These are phyloP conservation scores for Centella asiatica DNA, from an alignment of 129 eudicot species.

Conservation along the genomic window DNA sequence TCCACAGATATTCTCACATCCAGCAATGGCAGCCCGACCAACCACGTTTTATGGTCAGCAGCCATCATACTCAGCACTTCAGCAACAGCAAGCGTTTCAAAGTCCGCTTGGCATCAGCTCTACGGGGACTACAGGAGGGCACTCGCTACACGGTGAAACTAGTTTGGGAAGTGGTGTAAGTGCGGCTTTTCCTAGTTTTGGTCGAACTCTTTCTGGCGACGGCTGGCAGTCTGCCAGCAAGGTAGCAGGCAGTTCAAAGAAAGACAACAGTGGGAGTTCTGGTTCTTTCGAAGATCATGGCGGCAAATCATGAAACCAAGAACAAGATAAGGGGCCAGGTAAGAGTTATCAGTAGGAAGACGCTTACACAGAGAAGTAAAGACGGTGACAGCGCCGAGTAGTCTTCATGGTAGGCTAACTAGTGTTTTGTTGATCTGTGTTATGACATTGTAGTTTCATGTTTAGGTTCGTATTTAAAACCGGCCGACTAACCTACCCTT, in stretches of 20 bases:
- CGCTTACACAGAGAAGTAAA: neutral
- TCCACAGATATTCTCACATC: slow-evolving; percentile 35
- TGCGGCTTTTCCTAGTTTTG: slow-evolving; percentile 20
- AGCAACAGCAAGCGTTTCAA: slow-evolving; percentile 31
- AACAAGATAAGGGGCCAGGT: neutral
- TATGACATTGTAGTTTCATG: slow-evolving; percentile 5
- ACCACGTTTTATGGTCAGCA: slow-evolving; percentile 25
- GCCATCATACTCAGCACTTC: slow-evolving; percentile 21
- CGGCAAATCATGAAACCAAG: slow-evolving; percentile 7
- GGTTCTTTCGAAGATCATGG: slow-evolving; percentile 19
- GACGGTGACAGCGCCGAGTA: neutral
- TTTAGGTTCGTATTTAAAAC: too few relatives aligned
- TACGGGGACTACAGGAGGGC: slow-evolving; percentile 21
- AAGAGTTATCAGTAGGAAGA: neutral
- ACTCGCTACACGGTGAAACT: slow-evolving; percentile 20
- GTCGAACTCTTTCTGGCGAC: slow-evolving; percentile 22
- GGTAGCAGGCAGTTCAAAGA: slow-evolving; percentile 14
- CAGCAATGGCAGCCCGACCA: slow-evolving; percentile 30
- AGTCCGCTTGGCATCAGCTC: slow-evolving; percentile 34
- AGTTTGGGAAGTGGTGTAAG: slow-evolving; percentile 23
- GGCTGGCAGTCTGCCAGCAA: slow-evolving; percentile 25
- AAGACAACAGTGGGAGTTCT: slow-evolving; percentile 23
- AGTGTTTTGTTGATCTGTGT: neutral
- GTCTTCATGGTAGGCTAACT: slow-evolving; percentile 3
- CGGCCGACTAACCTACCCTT: too few relatives aligned